These are phyloP conservation scores for Cryphonectria radicalis DNA, from an alignment of 2,329 filamentous ascomycete genomes.

Conservation along the genomic window DNA sequence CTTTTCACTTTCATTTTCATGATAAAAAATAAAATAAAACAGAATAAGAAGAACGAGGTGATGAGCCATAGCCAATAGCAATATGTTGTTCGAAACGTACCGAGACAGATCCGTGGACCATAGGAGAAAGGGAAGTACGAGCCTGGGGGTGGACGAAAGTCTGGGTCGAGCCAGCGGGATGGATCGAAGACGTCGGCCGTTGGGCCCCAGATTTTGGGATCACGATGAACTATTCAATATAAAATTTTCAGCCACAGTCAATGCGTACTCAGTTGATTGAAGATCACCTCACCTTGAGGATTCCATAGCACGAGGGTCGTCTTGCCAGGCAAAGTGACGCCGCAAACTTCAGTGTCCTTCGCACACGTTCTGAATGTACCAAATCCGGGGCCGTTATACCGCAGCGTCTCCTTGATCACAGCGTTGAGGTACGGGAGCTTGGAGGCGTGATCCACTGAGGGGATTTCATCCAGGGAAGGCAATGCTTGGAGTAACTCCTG, in stretches of 20 bases:
- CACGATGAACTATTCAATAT: background rate
- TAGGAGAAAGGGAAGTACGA: conserved; percentile 11
- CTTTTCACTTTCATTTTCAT: background rate
- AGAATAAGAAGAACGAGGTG: background rate
- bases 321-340: conserved; percentile 6
- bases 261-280: background rate
- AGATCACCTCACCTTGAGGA: conserved; percentile 4
- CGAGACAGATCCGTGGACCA: conserved; percentile 10
- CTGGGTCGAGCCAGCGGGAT: conserved; percentile 9
- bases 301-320: conserved; percentile 11
- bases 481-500: conserved; percentile 2
- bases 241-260: background rate
- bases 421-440: conserved; percentile 12
- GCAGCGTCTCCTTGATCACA: conserved; percentile 12
- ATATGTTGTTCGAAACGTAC: background rate
- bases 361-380: conserved; percentile 12
- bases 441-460: background rate
- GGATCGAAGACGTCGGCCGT: conserved; percentile 10
- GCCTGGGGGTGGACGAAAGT: conserved; percentile 9
- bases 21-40: too few species aligned
- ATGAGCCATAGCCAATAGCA: background rate
- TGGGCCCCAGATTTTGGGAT: conserved; percentile 13
- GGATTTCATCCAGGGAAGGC: background rate
- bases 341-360: conserved; percentile 4
- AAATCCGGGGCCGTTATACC: conserved; percentile 5